Percentiles rank a stretch among this genome's conserved stretches.
Conservation (phyloP, 495 filamentous ascomycete species). For the Aspergillus kassunensis region DNA sequence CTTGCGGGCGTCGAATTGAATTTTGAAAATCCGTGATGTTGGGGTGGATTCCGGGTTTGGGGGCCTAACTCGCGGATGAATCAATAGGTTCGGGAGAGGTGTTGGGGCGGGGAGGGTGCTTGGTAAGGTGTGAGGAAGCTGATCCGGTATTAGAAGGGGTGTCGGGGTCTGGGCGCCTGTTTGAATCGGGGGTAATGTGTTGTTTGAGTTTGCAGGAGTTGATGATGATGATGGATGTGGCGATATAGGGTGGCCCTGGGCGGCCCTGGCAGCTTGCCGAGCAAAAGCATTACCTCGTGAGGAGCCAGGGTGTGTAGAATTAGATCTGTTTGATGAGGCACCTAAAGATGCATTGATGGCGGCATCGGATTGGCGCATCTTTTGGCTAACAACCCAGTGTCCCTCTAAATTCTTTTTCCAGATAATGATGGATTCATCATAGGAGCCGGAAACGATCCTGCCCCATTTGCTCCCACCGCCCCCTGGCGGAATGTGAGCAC, state of each 20-base stretch:
- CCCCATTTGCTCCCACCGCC: slow-evolving; percentile 82
- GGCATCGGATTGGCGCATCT: slow-evolving; percentile 66
- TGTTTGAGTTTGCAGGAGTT: neutral
- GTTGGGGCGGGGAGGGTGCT: slow-evolving; percentile 8
- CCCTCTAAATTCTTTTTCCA: slow-evolving; percentile 84
- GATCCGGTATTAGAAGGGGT: slow-evolving; percentile 13
- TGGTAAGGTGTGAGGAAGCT: neutral
- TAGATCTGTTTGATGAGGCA: slow-evolving; percentile 19
- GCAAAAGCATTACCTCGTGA: slow-evolving; percentile 24
- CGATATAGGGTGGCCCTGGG: neutral
- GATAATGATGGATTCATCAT: slow-evolving; percentile 91
- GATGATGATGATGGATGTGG: neutral
- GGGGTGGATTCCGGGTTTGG: slow-evolving; percentile 11
- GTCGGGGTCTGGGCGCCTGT: slow-evolving; percentile 5
- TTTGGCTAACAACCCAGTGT: slow-evolving; percentile 69
- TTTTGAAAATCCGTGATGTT: slow-evolving; percentile 82
- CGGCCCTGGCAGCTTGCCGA: slow-evolving; percentile 12
- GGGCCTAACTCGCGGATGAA: no score
- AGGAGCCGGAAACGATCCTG: slow-evolving; percentile 90
- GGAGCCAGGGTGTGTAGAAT: slow-evolving; percentile 17
- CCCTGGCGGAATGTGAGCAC: slow-evolving; percentile 80
- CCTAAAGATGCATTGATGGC: slow-evolving; percentile 36
- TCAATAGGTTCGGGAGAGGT: slow-evolving; percentile 14
- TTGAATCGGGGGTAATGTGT: no score
- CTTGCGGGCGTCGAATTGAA: slow-evolving; percentile 91